phyloP scores from a whole-genome alignment of 2,329 filamentous ascomycete species.

The Fusarium subglutinans region DNA sequence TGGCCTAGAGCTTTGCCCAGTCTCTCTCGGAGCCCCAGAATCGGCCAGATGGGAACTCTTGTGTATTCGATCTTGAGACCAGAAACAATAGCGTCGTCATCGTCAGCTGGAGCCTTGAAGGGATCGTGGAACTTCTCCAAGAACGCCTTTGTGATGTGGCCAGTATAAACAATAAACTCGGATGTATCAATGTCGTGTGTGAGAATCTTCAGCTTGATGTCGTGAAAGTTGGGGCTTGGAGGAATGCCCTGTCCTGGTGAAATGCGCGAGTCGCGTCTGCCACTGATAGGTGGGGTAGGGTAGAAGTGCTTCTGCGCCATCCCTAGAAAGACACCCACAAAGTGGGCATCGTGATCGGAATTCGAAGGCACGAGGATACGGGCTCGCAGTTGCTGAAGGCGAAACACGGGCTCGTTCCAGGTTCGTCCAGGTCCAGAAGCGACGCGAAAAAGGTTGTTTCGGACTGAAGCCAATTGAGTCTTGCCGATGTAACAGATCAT shows the following conservation, averaged over 20 bases:
- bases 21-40: slow-evolving; percentile 64
- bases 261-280: slow-evolving; percentile 42
- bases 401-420: slow-evolving; percentile 59
- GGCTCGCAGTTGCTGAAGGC: slow-evolving; percentile 58
- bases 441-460: slow-evolving; percentile 59
- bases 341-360: slow-evolving; percentile 61
- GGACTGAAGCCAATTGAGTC: slow-evolving; percentile 55
- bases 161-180: slow-evolving; percentile 65
- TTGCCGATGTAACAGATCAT: slow-evolving; percentile 60
- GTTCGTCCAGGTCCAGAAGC: slow-evolving; percentile 50
- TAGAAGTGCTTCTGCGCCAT: slow-evolving; percentile 68
- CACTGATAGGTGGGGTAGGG: slow-evolving; percentile 29
- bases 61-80: slow-evolving; percentile 59
- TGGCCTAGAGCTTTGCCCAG: slow-evolving; percentile 62
- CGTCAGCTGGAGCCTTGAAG: slow-evolving; percentile 47
- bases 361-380: slow-evolving; percentile 59
- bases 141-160: slow-evolving; percentile 58
- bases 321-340: slow-evolving; percentile 62
- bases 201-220: slow-evolving; percentile 61
- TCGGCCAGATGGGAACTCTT: slow-evolving; percentile 63
- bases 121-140: slow-evolving; percentile 62
- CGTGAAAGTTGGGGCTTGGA: slow-evolving; percentile 51
- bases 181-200: slow-evolving; percentile 59
- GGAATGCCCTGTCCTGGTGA: slow-evolving; percentile 30
- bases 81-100: slow-evolving; percentile 39